Conservation (phyloP, 257 asterid genomes). For the Nicotiana benthamiana region DNA sequence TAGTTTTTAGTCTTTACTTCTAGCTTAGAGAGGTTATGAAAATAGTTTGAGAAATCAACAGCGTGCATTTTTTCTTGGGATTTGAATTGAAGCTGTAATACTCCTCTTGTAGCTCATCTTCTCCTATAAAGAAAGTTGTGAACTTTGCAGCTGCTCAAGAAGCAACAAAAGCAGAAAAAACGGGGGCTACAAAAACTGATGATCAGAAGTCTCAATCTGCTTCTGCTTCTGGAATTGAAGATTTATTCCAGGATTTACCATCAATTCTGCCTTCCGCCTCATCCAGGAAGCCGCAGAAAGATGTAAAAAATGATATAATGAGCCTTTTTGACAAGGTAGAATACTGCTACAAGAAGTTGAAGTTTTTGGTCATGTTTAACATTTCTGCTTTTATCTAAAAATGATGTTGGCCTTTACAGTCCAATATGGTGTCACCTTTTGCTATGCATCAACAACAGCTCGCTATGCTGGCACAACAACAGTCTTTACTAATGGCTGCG, state of each 20-base stretch:
- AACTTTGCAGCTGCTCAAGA: conserved; percentile 69
- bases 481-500: conserved; percentile 64
- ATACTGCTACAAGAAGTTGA: conserved; percentile 4
- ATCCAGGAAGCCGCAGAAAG: conserved; percentile 54
- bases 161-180: conserved; percentile 43
- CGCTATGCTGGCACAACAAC: conserved; percentile 84
- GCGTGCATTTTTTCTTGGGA: background rate
- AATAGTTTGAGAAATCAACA: background rate
- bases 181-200: conserved; percentile 22
- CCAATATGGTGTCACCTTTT: conserved; percentile 64
- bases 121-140: background rate
- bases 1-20: background rate
- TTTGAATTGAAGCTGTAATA: background rate
- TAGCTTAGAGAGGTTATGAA: background rate
- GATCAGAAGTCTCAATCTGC: conserved; percentile 43
- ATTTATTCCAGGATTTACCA: conserved; percentile 63
- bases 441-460: conserved; percentile 76
- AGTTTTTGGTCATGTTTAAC: background rate
- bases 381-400: background rate
- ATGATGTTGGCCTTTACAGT: conserved; percentile 28
- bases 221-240: conserved; percentile 64
- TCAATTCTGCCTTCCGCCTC: conserved; percentile 41
- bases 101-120: background rate
- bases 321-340: conserved; percentile 93
- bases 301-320: conserved; percentile 83